Evolutionary conservation across 73 alveolate species (phyloP).

Genomic region (Paramecium sonneborni): DNA sequence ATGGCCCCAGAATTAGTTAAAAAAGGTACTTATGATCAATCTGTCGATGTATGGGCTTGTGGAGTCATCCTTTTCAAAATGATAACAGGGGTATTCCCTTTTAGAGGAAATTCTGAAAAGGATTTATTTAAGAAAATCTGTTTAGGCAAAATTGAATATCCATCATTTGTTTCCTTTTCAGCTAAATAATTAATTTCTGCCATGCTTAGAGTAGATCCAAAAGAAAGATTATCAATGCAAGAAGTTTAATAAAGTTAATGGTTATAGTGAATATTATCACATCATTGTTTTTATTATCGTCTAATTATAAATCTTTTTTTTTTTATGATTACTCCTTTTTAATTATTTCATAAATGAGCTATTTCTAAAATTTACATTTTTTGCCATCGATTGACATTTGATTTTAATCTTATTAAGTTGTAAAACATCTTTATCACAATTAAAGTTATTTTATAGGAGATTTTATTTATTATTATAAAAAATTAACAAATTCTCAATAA

Average conservation of each 20-base stretch:
- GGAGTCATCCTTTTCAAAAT: slow-evolving; percentile 78
- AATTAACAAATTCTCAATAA: background rate
- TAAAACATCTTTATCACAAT: background rate
- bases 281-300: background rate
- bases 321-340: background rate
- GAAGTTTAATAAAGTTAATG: slow-evolving; percentile 42
- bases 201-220: slow-evolving; percentile 63
- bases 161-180: slow-evolving; percentile 56
- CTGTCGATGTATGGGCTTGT: slow-evolving; percentile 87
- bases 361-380: background rate
- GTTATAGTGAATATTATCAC: background rate
- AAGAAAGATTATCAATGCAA: slow-evolving; percentile 64
- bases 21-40: slow-evolving; percentile 76
- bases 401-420: background rate
- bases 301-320: background rate
- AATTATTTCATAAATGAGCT: background rate
- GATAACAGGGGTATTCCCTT: slow-evolving; percentile 83
- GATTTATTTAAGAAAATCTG: slow-evolving; percentile 62
- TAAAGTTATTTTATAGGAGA: background rate
- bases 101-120: slow-evolving; percentile 71
- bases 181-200: slow-evolving; percentile 50
- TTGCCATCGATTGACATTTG: background rate
- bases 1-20: slow-evolving; percentile 92
- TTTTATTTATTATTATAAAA: background rate
- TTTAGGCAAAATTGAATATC: slow-evolving; percentile 65